A percentile compares a stretch with the other conserved stretches of the same genome.
These are phyloP conservation scores for Globisporangium paroecandrum DNA, from an alignment of 352 stramenopile species.

Conservation along the genomic window DNA sequence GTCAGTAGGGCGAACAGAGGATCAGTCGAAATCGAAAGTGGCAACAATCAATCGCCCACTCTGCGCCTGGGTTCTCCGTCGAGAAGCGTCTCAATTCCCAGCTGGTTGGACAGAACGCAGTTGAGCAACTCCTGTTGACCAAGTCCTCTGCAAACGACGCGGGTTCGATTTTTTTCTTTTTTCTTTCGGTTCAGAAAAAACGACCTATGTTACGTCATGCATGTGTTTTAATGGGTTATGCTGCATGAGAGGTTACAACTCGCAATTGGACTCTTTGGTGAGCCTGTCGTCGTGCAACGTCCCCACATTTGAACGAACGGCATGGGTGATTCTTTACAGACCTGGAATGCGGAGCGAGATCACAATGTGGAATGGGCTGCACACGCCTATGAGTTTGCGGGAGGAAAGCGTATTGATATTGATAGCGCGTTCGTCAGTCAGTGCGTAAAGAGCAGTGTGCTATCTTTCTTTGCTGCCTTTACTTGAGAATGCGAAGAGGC, in stretches of 20 bases:
- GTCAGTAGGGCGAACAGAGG: background rate
- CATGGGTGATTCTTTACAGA: background rate
- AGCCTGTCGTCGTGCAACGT: background rate
- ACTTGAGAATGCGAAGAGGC: background rate
- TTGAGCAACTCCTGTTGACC: background rate
- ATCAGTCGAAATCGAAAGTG: background rate
- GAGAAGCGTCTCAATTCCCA: background rate
- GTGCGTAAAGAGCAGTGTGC: background rate
- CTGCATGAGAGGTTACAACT: background rate
- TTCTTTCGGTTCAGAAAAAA: background rate
- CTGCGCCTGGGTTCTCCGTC: background rate
- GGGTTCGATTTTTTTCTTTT: background rate
- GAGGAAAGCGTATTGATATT: no score
- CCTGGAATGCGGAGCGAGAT: background rate
- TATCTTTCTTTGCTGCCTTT: background rate
- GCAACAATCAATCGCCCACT: background rate
- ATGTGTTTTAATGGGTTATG: background rate
- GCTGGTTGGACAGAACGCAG: background rate
- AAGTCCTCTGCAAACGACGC: background rate
- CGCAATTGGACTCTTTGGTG: background rate
- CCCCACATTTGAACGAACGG: background rate
- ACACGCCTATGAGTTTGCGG: no score
- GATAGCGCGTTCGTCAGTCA: background rate
- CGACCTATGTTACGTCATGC: background rate
- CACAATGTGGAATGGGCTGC: no score